Base-by-base conservation (phyloP, 306 rosid genomes). In the Alnus rubra region DNA sequence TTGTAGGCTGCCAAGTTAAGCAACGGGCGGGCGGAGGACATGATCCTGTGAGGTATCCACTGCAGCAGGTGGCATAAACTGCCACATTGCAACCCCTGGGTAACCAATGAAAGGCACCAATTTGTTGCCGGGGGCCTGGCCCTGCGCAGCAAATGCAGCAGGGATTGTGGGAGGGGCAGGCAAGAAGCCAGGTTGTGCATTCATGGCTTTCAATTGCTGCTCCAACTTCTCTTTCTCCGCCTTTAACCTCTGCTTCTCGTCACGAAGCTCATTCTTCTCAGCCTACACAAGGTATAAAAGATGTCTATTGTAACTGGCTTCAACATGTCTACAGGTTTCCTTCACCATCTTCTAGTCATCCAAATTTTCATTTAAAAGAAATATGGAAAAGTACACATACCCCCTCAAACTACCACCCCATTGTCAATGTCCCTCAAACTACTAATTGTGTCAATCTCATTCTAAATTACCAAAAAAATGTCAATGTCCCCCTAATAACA, bases 71-170 rank as follows among this genome's bases (percentile, higher is more conserved):
- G 97, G 97, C 98, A 92, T 88, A 85, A 94, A 94, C 78, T 94
- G 98, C 98, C 98, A 94, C 98, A 94, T 91, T 80, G 95, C 97
- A 42, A 94, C 95, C 39, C 97, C 95, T 0, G 98, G 98, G 80
- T 94, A 94, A 55, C 97, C 81, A 39, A 92, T 80, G 89, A 91
- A 88, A 39, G 97, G 98, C 80, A 94, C 88, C 88, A 91, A 74
- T 88, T 94, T 94, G 92, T 84, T 91, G 71, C 97, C 92, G 2
- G 90, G 90, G 75, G 91, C 98, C 87, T 89, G 98, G 79, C 91
- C 88, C 81, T 88, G 97, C 53, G 97, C 85, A 71, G 97, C 88
- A 88, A 86, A 94, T 73, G 97, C 93, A 18, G 98, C 89, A 23
- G 97, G 92, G 54, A 92, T 92, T 77, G 93, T 86, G 52, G 94